Percentiles rank a stretch among this genome's conserved stretches.
Conservation (phyloP, 2,329 filamentous ascomycete species). For the Trichoderma gracile region DNA sequence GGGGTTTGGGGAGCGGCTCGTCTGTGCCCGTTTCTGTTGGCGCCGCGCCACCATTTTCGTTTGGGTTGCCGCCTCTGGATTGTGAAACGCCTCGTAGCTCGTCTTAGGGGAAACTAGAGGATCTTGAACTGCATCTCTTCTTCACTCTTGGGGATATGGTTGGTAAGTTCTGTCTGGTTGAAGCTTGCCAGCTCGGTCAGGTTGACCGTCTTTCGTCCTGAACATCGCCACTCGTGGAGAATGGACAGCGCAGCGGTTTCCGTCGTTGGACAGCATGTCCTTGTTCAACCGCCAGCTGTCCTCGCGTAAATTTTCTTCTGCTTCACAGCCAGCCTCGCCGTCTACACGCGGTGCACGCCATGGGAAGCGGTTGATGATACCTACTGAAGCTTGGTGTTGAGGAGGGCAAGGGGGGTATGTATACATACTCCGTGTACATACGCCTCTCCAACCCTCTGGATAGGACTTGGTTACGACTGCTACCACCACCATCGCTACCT, state of each 20-base stretch:
- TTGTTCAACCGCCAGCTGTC: conserved; percentile 3
- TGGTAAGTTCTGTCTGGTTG: too few relatives aligned
- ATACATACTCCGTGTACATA: neutral
- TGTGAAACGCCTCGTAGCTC: conserved; percentile 13
- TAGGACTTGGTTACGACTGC: neutral
- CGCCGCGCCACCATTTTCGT: conserved; percentile 20
- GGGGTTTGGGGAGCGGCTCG: conserved; percentile 32
- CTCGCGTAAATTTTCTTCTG: neutral
- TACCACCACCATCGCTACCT: neutral
- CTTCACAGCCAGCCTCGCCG: neutral
- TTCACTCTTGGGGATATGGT: too few relatives aligned
- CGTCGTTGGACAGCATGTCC: conserved; percentile 7
- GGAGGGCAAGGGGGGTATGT: neutral
- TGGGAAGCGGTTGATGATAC: neutral
- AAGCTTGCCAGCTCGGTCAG: too few relatives aligned
- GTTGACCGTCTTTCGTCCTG: neutral
- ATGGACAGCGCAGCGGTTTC: neutral
- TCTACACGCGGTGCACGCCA: neutral
- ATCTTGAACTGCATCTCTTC: neutral
- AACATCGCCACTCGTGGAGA: conserved; percentile 18
- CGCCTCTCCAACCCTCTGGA: conserved; percentile 10
- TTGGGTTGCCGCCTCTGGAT: conserved; percentile 2
- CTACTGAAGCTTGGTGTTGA: neutral
- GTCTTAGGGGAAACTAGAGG: conserved; percentile 16
- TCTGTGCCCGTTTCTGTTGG: conserved; percentile 26